phyloP scores from a whole-genome alignment of 176 grass and related monocot species.

The Otatea glauca region DNA sequence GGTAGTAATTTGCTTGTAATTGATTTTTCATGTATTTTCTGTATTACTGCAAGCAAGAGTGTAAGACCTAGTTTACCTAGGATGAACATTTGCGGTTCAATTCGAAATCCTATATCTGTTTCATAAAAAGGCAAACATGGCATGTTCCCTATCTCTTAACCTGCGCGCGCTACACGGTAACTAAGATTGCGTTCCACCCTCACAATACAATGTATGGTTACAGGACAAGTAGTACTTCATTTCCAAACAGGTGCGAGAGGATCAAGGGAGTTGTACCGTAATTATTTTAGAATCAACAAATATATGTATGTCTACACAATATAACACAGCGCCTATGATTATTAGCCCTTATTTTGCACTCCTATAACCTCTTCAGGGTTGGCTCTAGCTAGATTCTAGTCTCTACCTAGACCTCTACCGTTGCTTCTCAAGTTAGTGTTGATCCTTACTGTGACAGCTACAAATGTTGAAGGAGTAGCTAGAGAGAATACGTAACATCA shows the following conservation, averaged over 20 bases:
- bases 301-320: too few species aligned
- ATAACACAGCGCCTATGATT: too few species aligned
- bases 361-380: too few species aligned
- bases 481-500: too few species aligned
- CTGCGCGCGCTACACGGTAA: background rate
- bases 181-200: background rate
- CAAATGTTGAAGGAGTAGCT: too few species aligned
- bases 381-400: too few species aligned
- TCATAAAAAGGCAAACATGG: background rate
- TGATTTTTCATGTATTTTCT: background rate
- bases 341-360: too few species aligned
- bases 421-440: too few species aligned
- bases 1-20: slow-evolving; percentile 31
- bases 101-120: background rate
- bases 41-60: background rate
- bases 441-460: too few species aligned
- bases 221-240: background rate
- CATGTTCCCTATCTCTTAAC: background rate
- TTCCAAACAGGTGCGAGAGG: background rate
- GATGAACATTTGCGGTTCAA: background rate
- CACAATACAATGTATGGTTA: background rate
- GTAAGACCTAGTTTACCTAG: background rate
- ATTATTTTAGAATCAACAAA: too few species aligned
- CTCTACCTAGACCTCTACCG: too few species aligned
- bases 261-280: too few species aligned